Evolutionary conservation across 371 early-diverging fungal species (phyloP).

Genomic region (Mucor lusitanicus): DNA sequence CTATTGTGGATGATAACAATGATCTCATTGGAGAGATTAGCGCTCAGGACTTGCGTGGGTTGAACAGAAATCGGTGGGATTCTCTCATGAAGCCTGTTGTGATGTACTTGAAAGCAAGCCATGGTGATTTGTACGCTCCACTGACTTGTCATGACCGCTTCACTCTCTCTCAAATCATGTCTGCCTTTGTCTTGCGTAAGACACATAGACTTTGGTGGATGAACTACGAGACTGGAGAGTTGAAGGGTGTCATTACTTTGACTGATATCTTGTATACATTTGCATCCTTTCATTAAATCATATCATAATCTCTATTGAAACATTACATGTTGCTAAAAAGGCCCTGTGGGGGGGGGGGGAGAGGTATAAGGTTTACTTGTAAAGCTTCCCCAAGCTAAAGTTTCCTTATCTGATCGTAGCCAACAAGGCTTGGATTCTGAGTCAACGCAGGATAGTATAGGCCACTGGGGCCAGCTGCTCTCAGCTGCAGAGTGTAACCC

Average conservation of each 20-base stretch:
- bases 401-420: not conserved
- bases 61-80: conserved; percentile 54
- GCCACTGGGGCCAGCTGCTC: too few species aligned
- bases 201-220: conserved; percentile 62
- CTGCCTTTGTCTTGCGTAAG: conserved; percentile 54
- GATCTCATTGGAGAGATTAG: conserved; percentile 59
- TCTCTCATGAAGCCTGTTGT: conserved; percentile 46
- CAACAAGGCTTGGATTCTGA: too few species aligned
- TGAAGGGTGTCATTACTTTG: conserved; percentile 56
- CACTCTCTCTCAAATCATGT: conserved; percentile 60
- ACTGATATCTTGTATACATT: conserved; percentile 27
- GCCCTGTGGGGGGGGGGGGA: not conserved
- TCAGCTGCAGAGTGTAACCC: too few species aligned
- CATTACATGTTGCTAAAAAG: not conserved
- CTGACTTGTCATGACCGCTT: conserved; percentile 58
- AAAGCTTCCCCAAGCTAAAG: not conserved
- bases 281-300: conserved; percentile 15
- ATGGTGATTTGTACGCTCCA: conserved; percentile 50
- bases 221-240: conserved; percentile 45
- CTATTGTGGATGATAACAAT: conserved; percentile 51
- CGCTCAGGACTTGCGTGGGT: conserved; percentile 62
- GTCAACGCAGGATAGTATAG: too few species aligned
- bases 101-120: conserved; percentile 46
- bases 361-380: not conserved
- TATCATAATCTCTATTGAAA: not conserved